phyloP scores from a whole-genome alignment of 1,139 yeast species.

The Taphrina flavorubra region DNA sequence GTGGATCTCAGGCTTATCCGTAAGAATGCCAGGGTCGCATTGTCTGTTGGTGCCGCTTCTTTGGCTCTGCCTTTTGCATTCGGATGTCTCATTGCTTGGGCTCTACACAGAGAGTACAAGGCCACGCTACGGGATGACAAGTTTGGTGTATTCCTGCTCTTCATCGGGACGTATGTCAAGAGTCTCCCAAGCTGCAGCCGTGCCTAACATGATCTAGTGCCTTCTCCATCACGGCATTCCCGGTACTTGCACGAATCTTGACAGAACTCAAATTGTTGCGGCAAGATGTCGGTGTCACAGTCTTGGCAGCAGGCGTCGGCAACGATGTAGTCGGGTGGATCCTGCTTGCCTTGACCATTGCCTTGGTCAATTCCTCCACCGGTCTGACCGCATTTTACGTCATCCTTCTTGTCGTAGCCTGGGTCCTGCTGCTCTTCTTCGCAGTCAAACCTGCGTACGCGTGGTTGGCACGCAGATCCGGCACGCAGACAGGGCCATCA shows the following conservation, averaged over 20 bases:
- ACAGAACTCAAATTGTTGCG: constrained; percentile 72
- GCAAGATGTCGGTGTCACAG: constrained; percentile 78
- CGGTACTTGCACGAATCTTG: constrained; percentile 77
- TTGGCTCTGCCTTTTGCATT: constrained; percentile 79
- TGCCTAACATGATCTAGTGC: constrained; percentile 76
- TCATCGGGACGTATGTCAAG: constrained; percentile 44
- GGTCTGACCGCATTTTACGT: constrained; percentile 73
- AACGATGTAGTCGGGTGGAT: constrained; percentile 87
- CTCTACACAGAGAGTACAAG: constrained; percentile 64
- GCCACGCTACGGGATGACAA: constrained; percentile 48
- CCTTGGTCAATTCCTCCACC: constrained; percentile 72
- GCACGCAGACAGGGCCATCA: constrained; percentile 67
- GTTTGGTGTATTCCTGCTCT: constrained; percentile 47
- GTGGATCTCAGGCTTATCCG: constrained; percentile 70
- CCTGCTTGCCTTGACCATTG: constrained; percentile 72
- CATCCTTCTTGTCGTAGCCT: constrained; percentile 66
- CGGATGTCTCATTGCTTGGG: constrained; percentile 73
- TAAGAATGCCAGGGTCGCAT: constrained; percentile 64
- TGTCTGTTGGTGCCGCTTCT: constrained; percentile 69
- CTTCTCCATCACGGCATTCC: constrained; percentile 81
- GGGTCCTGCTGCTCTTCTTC: constrained; percentile 65
- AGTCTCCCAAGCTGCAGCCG: constrained; percentile 54
- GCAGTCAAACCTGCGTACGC: constrained; percentile 62
- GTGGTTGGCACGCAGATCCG: constrained; percentile 58
- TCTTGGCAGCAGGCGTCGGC: constrained; percentile 77